phyloP scores from a whole-genome alignment of 768 basidiomycete species.

The Tulasnella sp. region DNA sequence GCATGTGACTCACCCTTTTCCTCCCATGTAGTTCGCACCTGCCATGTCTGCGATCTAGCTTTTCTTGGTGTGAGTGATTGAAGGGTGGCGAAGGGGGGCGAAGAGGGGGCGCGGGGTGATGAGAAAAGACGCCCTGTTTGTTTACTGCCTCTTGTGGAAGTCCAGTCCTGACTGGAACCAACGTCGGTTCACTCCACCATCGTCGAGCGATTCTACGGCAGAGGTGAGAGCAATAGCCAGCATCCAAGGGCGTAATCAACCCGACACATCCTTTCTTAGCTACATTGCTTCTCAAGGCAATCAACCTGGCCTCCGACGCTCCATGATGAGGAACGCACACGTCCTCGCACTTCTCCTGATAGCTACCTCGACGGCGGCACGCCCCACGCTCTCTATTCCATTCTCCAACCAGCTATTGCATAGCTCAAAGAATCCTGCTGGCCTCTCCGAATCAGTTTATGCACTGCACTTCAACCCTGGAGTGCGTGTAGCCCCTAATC shows the following conservation, averaged over 20 bases:
- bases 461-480: conserved; percentile 18
- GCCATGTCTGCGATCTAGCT: conserved; percentile 6
- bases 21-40: conserved; percentile 27
- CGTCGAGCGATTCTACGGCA: conserved; percentile 2
- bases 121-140: not conserved
- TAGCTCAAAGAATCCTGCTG: not conserved
- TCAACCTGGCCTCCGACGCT: not conserved
- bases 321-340: not conserved
- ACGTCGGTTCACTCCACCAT: not conserved
- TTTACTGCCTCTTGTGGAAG: not conserved
- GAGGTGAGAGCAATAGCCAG: not conserved
- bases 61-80: not conserved
- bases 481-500: conserved; percentile 3
- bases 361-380: conserved; percentile 14
- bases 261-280: not conserved
- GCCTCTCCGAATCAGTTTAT: not conserved
- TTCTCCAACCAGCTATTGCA: conserved; percentile 4
- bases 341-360: not conserved
- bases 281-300: not conserved
- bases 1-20: conserved; percentile 9
- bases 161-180: not conserved
- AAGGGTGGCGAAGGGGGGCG: not conserved
- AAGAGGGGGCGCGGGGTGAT: not conserved
- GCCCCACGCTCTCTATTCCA: conserved; percentile 11
- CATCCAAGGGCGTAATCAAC: not conserved